Evolutionary conservation across 2,329 filamentous ascomycete genomes (phyloP).

Genomic region (Aspergillus sp.): DNA sequence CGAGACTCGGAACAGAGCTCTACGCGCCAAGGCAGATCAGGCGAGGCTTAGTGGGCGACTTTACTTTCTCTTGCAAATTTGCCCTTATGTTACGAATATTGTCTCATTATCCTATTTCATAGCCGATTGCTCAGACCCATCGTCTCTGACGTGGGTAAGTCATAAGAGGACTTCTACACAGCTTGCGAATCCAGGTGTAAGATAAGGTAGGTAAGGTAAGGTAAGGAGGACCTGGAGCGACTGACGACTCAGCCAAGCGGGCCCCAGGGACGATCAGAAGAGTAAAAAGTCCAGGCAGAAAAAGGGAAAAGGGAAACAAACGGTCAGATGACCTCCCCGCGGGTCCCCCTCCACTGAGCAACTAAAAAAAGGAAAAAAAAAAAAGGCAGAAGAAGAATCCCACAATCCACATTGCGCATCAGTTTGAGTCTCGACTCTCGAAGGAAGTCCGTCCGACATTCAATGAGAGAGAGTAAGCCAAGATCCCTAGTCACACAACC

Average conservation of each 20-base stretch:
- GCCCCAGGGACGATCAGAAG: neutral
- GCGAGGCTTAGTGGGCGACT: constrained; percentile 1
- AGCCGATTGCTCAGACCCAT: neutral
- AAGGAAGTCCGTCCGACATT: too few species aligned
- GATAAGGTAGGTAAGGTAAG: neutral
- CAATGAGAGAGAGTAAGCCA: neutral
- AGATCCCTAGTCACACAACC: neutral
- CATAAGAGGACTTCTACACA: too few species aligned
- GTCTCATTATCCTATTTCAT: neutral
- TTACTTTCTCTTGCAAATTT: too few species aligned
- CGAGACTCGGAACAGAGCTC: neutral
- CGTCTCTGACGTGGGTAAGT: neutral
- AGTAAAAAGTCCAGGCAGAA: neutral
- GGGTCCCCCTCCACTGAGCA: neutral
- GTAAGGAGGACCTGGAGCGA: neutral
- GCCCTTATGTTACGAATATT: too few species aligned
- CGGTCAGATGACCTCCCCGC: neutral
- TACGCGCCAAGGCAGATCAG: constrained; percentile 11
- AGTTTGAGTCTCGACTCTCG: too few species aligned
- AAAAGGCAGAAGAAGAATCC: neutral
- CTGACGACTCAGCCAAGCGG: neutral
- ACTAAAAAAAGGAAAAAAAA: neutral
- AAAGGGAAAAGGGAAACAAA: neutral
- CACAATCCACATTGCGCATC: too few species aligned
- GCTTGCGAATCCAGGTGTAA: neutral